phyloP scores from a whole-genome alignment of 257 asterid species.

The Mentha longifolia region DNA sequence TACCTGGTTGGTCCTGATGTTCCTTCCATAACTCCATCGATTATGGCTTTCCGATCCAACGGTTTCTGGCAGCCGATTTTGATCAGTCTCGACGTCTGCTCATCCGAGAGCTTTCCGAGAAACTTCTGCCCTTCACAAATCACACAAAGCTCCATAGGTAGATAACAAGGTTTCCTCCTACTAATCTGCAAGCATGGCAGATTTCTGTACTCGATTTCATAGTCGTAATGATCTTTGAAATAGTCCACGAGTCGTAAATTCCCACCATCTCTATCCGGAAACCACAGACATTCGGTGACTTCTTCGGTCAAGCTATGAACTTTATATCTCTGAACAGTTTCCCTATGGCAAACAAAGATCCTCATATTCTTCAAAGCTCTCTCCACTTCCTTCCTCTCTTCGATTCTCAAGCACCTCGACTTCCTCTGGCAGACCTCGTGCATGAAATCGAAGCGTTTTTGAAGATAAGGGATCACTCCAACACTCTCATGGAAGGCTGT shows the following conservation, averaged over 20 bases:
- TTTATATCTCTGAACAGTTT: conserved; percentile 79
- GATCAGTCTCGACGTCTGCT: conserved; percentile 82
- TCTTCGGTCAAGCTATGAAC: conserved; percentile 75
- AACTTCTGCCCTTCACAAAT: conserved; percentile 99
- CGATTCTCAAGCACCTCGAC: conserved; percentile 46
- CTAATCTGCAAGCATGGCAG: conserved; percentile 92
- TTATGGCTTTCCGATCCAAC: conserved; percentile 66
- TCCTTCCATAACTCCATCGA: conserved; percentile 78
- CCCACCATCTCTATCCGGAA: conserved; percentile 81
- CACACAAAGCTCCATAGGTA: conserved; percentile 96
- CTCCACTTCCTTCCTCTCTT: conserved; percentile 81
- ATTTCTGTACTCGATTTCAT: conserved; percentile 66
- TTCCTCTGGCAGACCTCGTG: conserved; percentile 51
- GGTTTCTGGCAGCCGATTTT: conserved; percentile 93
- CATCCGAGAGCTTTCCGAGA: conserved; percentile 91
- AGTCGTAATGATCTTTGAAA: conserved; percentile 84
- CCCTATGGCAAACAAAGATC: conserved; percentile 88
- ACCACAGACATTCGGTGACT: conserved; percentile 62
- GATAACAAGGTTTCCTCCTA: conserved; percentile 84
- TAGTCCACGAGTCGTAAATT: conserved; percentile 58
- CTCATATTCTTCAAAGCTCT: conserved; percentile 73
- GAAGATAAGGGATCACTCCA: conserved; percentile 81
- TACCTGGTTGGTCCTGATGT: conserved; percentile 96
- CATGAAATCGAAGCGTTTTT: conserved; percentile 68
- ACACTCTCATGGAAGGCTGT: conserved; percentile 95